Evolutionary conservation across 768 basidiomycete species (phyloP).

Genomic region (Leccinellum rugosiceps): DNA sequence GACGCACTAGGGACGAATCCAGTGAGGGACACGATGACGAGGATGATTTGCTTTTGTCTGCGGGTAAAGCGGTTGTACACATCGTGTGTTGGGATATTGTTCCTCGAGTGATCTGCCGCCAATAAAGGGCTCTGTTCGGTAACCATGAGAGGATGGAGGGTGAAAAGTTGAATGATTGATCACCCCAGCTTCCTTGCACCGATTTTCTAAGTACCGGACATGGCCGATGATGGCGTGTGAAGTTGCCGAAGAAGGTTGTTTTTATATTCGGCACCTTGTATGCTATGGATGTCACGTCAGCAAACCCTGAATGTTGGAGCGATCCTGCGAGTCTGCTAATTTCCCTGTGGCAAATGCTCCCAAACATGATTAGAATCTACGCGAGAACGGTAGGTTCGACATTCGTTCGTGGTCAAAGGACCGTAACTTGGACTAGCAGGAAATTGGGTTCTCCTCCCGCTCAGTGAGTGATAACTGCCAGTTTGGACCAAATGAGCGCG

Average conservation of each 20-base stretch:
- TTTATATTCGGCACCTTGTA: not conserved
- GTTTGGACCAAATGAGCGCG: no score
- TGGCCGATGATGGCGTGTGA: not conserved
- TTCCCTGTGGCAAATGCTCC: not conserved
- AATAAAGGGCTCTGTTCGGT: not conserved
- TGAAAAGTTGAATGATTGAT: not conserved
- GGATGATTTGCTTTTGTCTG: slow-evolving; percentile 48
- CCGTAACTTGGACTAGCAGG: not conserved
- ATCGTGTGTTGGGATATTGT: slow-evolving; percentile 9
- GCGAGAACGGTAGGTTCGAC: not conserved
- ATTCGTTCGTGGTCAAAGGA: not conserved
- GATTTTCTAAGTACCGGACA: not conserved
- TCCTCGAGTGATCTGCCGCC: not conserved
- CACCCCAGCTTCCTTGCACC: not conserved
- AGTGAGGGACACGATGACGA: slow-evolving; percentile 55
- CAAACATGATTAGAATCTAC: not conserved
- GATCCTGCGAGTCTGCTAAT: not conserved
- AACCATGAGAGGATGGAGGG: not conserved
- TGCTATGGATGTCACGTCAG: not conserved
- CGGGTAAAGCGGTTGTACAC: slow-evolving; percentile 60
- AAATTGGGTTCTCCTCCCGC: not conserved
- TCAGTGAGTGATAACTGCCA: not conserved
- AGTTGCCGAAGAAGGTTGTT: not conserved
- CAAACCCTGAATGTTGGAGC: not conserved
- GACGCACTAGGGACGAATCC: slow-evolving; percentile 63